phyloP scores from a whole-genome alignment of 2,329 filamentous ascomycete species.

The Cryphonectria parasitica region DNA sequence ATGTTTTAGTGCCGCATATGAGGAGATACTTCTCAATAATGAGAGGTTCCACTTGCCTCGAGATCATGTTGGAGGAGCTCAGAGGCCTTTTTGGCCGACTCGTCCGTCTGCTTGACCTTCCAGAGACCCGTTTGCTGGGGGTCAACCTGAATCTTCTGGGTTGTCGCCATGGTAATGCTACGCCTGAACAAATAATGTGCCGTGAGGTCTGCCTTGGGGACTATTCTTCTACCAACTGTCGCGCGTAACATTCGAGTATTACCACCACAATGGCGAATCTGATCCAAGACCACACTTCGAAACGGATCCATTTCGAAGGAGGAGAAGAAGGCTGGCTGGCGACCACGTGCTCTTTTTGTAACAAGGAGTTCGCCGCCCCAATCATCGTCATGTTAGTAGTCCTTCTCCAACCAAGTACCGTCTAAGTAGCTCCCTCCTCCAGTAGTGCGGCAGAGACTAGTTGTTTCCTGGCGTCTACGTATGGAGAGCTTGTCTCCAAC shows the following conservation, averaged over 20 bases:
- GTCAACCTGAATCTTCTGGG: slow-evolving; percentile 52
- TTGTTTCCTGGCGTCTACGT: background rate
- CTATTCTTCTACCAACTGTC: background rate
- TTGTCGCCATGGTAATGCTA: slow-evolving; percentile 47
- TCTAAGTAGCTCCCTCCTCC: background rate
- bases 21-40: too few species aligned
- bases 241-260: background rate
- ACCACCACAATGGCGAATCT: background rate
- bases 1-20: background rate
- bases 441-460: background rate
- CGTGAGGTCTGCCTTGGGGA: background rate
- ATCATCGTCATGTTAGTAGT: background rate
- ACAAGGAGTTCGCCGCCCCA: background rate
- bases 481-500: background rate
- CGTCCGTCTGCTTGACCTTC: slow-evolving; percentile 52
- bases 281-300: background rate
- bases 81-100: slow-evolving; percentile 65
- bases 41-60: slow-evolving; percentile 45
- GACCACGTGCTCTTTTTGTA: background rate
- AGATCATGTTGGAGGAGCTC: slow-evolving; percentile 78
- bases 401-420: background rate
- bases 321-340: too few species aligned
- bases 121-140: slow-evolving; percentile 54
- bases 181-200: background rate
- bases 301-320: background rate